Conservation (phyloP, 495 filamentous ascomycete species). For the Talaromyces liani region DNA sequence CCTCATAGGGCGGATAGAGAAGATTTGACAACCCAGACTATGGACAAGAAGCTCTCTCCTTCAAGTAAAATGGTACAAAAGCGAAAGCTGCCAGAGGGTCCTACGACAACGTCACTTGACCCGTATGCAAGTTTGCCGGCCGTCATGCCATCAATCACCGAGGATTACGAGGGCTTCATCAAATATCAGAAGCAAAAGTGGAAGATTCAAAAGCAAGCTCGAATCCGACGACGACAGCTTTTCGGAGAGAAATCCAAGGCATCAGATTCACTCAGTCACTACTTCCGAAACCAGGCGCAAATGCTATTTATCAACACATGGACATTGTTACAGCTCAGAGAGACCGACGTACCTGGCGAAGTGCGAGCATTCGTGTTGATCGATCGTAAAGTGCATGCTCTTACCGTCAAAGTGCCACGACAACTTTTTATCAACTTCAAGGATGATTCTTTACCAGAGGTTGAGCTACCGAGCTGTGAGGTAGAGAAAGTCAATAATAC, state of each 20-base stretch:
- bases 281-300: constrained; percentile 88
- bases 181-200: constrained; percentile 98
- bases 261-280: constrained; percentile 68
- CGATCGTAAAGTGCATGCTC: constrained; percentile 76
- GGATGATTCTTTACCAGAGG: constrained; percentile 75
- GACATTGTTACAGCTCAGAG: constrained; percentile 84
- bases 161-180: constrained; percentile 85
- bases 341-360: constrained; percentile 74
- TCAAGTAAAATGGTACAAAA: constrained; percentile 64
- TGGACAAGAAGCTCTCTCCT: constrained; percentile 62
- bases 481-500: constrained; percentile 90
- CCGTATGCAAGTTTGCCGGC: constrained; percentile 80
- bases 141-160: constrained; percentile 75
- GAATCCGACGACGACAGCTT: constrained; percentile 77
- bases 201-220: constrained; percentile 94
- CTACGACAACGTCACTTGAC: constrained; percentile 54
- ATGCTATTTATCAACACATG: constrained; percentile 83
- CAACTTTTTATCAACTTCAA: constrained; percentile 90
- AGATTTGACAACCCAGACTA: constrained; percentile 65
- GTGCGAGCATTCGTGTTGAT: constrained; percentile 88
- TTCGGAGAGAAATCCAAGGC: constrained; percentile 79
- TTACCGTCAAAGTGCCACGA: constrained; percentile 85
- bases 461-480: constrained; percentile 77
- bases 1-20: constrained; percentile 65
- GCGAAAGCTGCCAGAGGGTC: constrained; percentile 70